Evolutionary conservation across 1,139 yeast species (phyloP).

Genomic region (Yarrowia galli): DNA sequence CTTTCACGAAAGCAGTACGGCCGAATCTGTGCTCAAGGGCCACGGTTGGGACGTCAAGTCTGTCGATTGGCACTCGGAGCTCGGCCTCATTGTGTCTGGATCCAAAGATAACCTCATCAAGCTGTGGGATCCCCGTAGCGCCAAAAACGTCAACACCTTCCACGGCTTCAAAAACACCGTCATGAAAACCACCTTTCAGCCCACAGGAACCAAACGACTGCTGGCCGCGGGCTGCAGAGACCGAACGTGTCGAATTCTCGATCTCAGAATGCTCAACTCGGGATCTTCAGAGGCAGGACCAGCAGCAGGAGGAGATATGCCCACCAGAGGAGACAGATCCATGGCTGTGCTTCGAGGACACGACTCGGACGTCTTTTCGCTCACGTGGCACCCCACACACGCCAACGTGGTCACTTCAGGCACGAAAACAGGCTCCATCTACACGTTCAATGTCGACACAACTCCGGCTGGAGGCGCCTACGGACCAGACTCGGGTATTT

Average conservation of each 20-base stretch:
- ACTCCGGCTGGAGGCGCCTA: slow-evolving; percentile 40
- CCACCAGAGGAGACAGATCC: slow-evolving; percentile 35
- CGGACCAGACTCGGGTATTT: slow-evolving; percentile 40
- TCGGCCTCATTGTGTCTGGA: slow-evolving; percentile 71
- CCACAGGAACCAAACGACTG: slow-evolving; percentile 67
- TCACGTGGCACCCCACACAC: slow-evolving; percentile 94
- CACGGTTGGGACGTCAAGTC: slow-evolving; percentile 99
- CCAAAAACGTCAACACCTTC: slow-evolving; percentile 75
- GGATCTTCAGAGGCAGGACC: slow-evolving; percentile 11
- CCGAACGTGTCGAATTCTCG: slow-evolving; percentile 85
- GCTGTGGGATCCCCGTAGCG: slow-evolving; percentile 95
- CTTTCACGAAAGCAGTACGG: slow-evolving; percentile 59
- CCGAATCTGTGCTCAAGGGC: slow-evolving; percentile 79
- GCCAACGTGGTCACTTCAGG: slow-evolving; percentile 83
- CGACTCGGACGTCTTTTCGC: slow-evolving; percentile 83
- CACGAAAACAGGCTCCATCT: slow-evolving; percentile 85
- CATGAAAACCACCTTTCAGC: slow-evolving; percentile 79
- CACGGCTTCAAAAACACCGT: slow-evolving; percentile 96
- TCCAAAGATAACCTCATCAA: slow-evolving; percentile 93
- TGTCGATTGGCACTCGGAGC: slow-evolving; percentile 93
- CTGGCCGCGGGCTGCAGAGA: slow-evolving; percentile 90
- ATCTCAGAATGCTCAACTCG: slow-evolving; percentile 71
- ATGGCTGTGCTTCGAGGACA: slow-evolving; percentile 75
- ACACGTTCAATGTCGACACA: slow-evolving; percentile 74
- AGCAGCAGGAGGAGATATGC: slow-evolving; percentile 14